Conservation (phyloP, 2,329 filamentous ascomycete species). For the Fusarium setosum region DNA sequence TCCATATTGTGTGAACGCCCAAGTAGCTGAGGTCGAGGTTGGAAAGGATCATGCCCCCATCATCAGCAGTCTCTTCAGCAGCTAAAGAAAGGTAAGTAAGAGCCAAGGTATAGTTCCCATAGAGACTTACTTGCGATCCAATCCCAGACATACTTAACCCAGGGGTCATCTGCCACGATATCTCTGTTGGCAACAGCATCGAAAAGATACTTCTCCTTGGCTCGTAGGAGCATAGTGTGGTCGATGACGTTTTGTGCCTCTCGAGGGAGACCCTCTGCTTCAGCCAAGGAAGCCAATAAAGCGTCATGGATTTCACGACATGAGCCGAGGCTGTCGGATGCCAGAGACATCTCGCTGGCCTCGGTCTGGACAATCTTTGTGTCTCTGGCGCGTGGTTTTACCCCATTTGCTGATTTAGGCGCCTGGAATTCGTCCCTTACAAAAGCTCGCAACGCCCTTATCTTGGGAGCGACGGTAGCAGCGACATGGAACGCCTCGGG, state of each 20-base stretch:
- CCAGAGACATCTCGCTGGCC: conserved; percentile 51
- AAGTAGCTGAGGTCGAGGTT: conserved; percentile 80
- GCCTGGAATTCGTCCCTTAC: conserved; percentile 45
- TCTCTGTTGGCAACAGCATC: conserved; percentile 73
- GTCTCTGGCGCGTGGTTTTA: conserved; percentile 40
- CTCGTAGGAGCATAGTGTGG: conserved; percentile 69
- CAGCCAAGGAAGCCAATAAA: conserved; percentile 58
- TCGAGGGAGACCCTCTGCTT: conserved; percentile 59
- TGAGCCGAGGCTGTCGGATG: conserved; percentile 55
- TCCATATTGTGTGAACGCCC: conserved; percentile 80
- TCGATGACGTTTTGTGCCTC: conserved; percentile 65
- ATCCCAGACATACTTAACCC: conserved; percentile 83
- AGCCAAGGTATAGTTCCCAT: not conserved
- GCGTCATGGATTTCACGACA: conserved; percentile 69
- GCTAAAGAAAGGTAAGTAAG: conserved; percentile 52
- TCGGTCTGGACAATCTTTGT: conserved; percentile 45
- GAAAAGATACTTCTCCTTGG: conserved; percentile 72
- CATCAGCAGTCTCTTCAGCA: conserved; percentile 71
- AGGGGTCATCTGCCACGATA: conserved; percentile 77
- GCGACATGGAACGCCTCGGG: conserved; percentile 56
- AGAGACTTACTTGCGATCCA: conserved; percentile 73
- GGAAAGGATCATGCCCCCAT: conserved; percentile 76
- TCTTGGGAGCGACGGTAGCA: conserved; percentile 59
- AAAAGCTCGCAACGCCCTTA: conserved; percentile 58
- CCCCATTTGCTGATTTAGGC: conserved; percentile 33